Base-by-base conservation (phyloP, 805 yeast genomes). In the Hanseniaspora osmophila region DNA sequence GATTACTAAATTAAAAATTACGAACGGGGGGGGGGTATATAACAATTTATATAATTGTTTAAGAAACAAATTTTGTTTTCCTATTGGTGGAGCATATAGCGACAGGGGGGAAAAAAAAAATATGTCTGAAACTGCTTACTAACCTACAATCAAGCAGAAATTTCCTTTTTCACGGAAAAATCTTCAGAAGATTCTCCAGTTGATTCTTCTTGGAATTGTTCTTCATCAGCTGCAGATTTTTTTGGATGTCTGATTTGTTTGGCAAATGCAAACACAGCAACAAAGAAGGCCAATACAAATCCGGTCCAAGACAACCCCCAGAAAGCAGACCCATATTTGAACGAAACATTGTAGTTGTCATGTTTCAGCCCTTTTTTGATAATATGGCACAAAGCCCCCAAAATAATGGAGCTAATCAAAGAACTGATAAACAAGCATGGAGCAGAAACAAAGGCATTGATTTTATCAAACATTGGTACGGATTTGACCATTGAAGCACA, bases 281-380 rank as follows among this genome's bases (percentile, higher is more conserved):
- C 48, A 12, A 59, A 37, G 38, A 57, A 44, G 10, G 62, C 44
- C 22, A 59, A 43, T 11, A 51, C 44, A 45, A 61, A 61, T 2
- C 59, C 56, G 16, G 60, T 47, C 65, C 66, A 62, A 6, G 54
- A 42, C 33, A 61, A 44, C 37, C 64, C 65, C 37, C 49, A 46
- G 45, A 51, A 55, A 7, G 62, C 56, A 37, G 51, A 40, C 30
- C 59, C 59, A 10, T 49, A 42, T 9, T 47, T 51, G 44, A 54
- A 54, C 30, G 48, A 47, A 18, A 61, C 65, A 44, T 54, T 54
- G 49, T 51, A 62, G 17, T 51, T 48, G 44, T 62, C 66, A 3
- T 55, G 50, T 10, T 56, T 48, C 18, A 61, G 56, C 50, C 64
- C 65, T 7, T 54, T 48, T 35, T 61, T 61, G 49, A 62, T 59